Evolutionary conservation across 2,329 filamentous ascomycete species (phyloP), one percentile per base, ranked within the genome.

Genomic region (Trichoderma arundinaceum): DNA sequence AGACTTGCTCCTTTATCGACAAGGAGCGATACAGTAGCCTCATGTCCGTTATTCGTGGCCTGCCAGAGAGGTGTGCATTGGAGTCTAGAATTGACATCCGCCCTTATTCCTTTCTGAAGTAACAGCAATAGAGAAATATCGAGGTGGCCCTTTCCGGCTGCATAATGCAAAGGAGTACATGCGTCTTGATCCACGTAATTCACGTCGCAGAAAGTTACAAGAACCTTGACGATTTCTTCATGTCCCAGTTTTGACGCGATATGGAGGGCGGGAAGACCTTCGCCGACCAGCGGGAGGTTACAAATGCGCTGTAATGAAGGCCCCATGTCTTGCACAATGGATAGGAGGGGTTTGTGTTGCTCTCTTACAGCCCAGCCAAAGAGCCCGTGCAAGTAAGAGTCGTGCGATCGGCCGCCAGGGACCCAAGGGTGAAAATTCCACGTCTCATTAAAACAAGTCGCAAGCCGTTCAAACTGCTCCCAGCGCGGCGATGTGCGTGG

Each of bases 181-280:
- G 32, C 51, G 8, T 53, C 32, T 38, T 38, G 8, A 8, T 53
- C 51, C 6, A 38, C n/a, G 4, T 13, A 13, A 22, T 53, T 53
- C 7, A 53, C n/a, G 5, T 53, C 33, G 32, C 51, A 53, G n/a
- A 38, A 53, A 0, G 5, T 19, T 10, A 53, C 13, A 35, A 53
- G 51, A 38, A 53, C 7, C 15, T 38, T 15, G 6, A 53, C 19
- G 1, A 53, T 53, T 17, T 38, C 33, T 7, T 5, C 7, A 6
- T 53, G 38, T 53, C 51, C 51, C 19, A 53, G 33, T n/a, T 53
- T 53, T 19, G 51, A 53, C 17, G 51, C 51, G 19, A 53, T 19
- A 17, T 53, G 51, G 22, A 53, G 9, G 7, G 51, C 51, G 9
- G 51, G 51, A 19, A 53, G 51, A 22, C 51, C 17, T n/a, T 53